phyloP scores from a whole-genome alignment of 2,329 filamentous ascomycete genomes.

The Fusarium sulawesiense region DNA sequence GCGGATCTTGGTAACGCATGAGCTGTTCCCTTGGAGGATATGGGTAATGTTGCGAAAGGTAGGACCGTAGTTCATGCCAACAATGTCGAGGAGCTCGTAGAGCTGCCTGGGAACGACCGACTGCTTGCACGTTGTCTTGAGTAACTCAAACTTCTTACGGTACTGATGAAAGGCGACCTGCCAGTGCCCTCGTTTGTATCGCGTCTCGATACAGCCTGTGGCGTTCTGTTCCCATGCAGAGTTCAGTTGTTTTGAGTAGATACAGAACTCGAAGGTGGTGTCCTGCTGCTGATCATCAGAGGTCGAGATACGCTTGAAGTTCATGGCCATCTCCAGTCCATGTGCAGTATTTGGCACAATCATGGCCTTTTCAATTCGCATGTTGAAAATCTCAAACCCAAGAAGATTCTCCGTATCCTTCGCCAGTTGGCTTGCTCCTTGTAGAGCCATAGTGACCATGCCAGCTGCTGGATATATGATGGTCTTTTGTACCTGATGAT shows the following conservation, averaged over 20 bases:
- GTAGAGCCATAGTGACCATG: slow-evolving; percentile 62
- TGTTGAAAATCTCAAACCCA: slow-evolving; percentile 58
- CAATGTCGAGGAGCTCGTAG: slow-evolving; percentile 62
- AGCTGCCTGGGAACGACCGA: slow-evolving; percentile 57
- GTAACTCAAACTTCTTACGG: slow-evolving; percentile 36
- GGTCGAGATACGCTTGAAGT: slow-evolving; percentile 51
- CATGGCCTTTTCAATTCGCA: slow-evolving; percentile 63
- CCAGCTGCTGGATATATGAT: slow-evolving; percentile 64
- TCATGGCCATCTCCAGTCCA: slow-evolving; percentile 63
- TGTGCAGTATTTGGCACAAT: slow-evolving; percentile 59
- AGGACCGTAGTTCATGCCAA: slow-evolving; percentile 64
- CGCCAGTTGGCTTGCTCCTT: slow-evolving; percentile 58
- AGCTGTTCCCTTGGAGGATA: slow-evolving; percentile 47
- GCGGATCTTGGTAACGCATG: slow-evolving; percentile 54
- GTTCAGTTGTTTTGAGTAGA: slow-evolving; percentile 59
- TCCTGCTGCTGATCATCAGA: not conserved
- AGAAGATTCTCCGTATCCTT: slow-evolving; percentile 39
- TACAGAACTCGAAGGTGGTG: slow-evolving; percentile 53
- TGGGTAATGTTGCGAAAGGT: slow-evolving; percentile 61
- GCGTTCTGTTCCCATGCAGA: slow-evolving; percentile 59
- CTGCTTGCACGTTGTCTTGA: slow-evolving; percentile 49
- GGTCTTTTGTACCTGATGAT: slow-evolving; percentile 63
- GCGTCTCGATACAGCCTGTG: slow-evolving; percentile 48
- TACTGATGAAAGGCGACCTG: slow-evolving; percentile 36
- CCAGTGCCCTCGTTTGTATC: slow-evolving; percentile 41